Percentiles rank a stretch among this genome's conserved stretches.
phyloP scores from a whole-genome alignment of 306 rosid species.

The Albizia julibrissin region DNA sequence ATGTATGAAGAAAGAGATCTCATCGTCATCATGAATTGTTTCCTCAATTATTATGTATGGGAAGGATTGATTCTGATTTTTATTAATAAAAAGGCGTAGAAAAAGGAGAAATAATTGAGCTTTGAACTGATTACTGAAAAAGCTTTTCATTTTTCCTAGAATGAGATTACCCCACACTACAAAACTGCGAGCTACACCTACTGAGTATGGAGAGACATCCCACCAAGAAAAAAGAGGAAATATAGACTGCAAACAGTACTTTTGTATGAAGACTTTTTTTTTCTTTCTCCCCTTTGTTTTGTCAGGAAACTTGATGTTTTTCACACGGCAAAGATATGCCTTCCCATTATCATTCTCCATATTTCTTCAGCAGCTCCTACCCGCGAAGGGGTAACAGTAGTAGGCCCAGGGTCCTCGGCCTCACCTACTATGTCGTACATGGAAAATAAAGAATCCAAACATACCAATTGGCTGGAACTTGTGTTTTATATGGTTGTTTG shows the following conservation, averaged over 20 bases:
- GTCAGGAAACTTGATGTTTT: slow-evolving; percentile 38
- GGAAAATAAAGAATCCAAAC: slow-evolving; percentile 44
- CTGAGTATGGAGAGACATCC: neutral
- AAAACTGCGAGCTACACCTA: neutral
- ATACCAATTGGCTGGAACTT: slow-evolving; percentile 39
- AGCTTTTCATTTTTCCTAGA: slow-evolving; percentile 28
- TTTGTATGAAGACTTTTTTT: neutral
- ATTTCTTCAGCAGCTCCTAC: slow-evolving; percentile 39
- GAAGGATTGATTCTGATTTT: neutral
- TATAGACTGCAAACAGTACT: slow-evolving; percentile 27
- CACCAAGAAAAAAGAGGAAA: neutral
- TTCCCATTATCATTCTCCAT: slow-evolving; percentile 47
- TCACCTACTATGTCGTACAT: slow-evolving; percentile 42
- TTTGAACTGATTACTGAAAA: neutral
- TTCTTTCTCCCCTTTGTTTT: slow-evolving; percentile 21
- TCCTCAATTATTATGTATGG: neutral
- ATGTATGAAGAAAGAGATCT: neutral
- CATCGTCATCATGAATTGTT: neutral
- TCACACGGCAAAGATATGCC: slow-evolving; percentile 28
- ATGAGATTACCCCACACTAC: slow-evolving; percentile 2
- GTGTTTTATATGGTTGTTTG: slow-evolving; percentile 24
- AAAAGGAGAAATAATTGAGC: slow-evolving; percentile 22
- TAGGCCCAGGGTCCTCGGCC: slow-evolving; percentile 53
- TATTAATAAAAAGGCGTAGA: neutral
- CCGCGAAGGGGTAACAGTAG: slow-evolving; percentile 43